Evolutionary conservation across 1,139 yeast genomes (phyloP).

Genomic region (Protomyces inundatus): DNA sequence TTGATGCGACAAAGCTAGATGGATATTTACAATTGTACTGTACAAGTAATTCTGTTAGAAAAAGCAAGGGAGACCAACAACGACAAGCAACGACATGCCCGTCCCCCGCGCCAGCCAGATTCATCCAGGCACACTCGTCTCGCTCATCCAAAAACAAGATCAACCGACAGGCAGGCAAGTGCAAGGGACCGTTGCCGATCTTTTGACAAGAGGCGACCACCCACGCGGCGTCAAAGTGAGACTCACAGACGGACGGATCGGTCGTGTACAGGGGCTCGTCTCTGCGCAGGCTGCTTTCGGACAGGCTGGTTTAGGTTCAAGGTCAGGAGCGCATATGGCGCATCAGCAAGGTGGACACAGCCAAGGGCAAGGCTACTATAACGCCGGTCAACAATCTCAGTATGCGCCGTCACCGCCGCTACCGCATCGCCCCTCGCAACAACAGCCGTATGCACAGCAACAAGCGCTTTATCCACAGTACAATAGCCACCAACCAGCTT

Average conservation of each 20-base stretch:
- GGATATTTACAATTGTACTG: too few species aligned
- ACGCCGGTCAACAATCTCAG: neutral
- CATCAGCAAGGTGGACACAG: too few species aligned
- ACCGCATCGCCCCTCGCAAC: neutral
- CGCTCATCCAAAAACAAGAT: constrained; percentile 12
- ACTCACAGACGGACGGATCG: constrained; percentile 14
- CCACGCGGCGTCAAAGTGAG: constrained; percentile 23
- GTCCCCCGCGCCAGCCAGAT: neutral
- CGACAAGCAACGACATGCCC: neutral
- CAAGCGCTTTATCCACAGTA: neutral
- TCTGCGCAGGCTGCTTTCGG: too few species aligned
- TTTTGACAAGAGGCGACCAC: constrained; percentile 20
- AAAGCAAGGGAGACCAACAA: too few species aligned
- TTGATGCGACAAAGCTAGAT: too few species aligned
- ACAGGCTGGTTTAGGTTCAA: too few species aligned
- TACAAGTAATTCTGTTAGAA: too few species aligned
- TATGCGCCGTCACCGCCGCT: too few species aligned
- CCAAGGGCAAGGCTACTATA: too few species aligned
- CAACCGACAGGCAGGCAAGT: constrained; percentile 20
- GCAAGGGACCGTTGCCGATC: constrained; percentile 3
- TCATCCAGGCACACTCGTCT: constrained; percentile 6
- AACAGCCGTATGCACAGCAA: neutral
- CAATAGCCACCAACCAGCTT: neutral
- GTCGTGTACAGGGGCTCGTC: constrained; percentile 15
- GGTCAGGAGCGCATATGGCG: too few species aligned